Evolutionary conservation across 148 eudicot species (phyloP).

Genomic region (Simmondsia chinensis): DNA sequence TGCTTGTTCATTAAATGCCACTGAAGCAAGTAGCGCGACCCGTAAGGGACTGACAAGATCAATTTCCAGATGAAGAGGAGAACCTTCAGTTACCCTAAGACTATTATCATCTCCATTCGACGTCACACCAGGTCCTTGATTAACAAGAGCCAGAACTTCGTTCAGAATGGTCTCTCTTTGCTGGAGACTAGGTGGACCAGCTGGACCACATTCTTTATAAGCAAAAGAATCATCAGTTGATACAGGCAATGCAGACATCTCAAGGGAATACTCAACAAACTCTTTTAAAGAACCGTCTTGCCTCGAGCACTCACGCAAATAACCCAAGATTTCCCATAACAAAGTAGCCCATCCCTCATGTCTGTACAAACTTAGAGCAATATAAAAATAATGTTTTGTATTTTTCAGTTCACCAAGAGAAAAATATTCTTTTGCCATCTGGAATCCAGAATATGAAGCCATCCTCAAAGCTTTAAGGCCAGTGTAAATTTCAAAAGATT

Average conservation of each 20-base stretch:
- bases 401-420: conserved; percentile 35
- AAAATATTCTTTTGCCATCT: conserved; percentile 81
- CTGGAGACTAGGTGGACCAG: conserved; percentile 66
- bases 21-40: conserved; percentile 77
- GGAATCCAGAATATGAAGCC: conserved; percentile 73
- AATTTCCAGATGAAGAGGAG: conserved; percentile 82
- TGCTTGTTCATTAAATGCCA: conserved; percentile 86
- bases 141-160: conserved; percentile 56
- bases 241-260: conserved; percentile 92
- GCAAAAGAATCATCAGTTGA: conserved; percentile 29
- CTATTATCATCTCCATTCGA: conserved; percentile 18
- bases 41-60: conserved; percentile 96
- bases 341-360: conserved; percentile 82
- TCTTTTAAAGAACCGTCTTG: conserved; percentile 56
- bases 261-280: conserved; percentile 84
- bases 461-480: conserved; percentile 54
- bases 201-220: conserved; percentile 70
- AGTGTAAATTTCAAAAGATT: conserved; percentile 65
- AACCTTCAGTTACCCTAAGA: conserved; percentile 33
- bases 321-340: conserved; percentile 92
- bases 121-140: conserved; percentile 35
- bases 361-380: conserved; percentile 63
- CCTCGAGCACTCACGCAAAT: conserved; percentile 83
- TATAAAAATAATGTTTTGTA: conserved; percentile 57
- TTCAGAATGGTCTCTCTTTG: conserved; percentile 69